These are phyloP conservation scores for Kurtzmaniella quercitrusa DNA, from an alignment of 1,139 yeast genomes.

Conservation along the genomic window DNA sequence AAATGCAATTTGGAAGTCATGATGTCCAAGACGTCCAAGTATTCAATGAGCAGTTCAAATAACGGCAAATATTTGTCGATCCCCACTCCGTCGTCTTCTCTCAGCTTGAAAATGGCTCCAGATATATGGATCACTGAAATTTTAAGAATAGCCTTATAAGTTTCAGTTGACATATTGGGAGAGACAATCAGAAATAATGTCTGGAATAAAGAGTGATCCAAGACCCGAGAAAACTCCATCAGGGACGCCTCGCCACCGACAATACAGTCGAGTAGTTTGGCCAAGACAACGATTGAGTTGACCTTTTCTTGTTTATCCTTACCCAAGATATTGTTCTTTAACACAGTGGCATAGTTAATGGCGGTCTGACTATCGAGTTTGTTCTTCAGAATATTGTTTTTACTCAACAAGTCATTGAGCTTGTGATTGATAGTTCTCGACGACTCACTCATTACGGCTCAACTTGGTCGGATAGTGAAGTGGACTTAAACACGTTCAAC, in stretches of 20 bases:
- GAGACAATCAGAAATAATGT: conserved; percentile 43
- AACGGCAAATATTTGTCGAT: conserved; percentile 36
- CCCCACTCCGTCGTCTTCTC: conserved; percentile 19
- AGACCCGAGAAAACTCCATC: conserved; percentile 31
- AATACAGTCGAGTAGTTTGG: conserved; percentile 47
- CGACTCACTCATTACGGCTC: conserved; percentile 24
- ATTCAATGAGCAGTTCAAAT: conserved; percentile 39
- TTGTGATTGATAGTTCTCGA: conserved; percentile 44
- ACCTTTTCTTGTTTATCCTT: conserved; percentile 50
- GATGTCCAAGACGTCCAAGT: conserved; percentile 40
- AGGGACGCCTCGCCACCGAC: conserved; percentile 36
- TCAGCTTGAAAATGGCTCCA: conserved; percentile 39
- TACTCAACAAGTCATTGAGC: conserved; percentile 41
- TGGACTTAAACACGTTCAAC: not conserved
- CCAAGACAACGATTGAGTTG: conserved; percentile 50
- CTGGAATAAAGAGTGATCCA: conserved; percentile 40
- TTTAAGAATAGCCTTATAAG: conserved; percentile 46
- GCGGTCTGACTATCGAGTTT: conserved; percentile 35
- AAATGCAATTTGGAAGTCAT: conserved; percentile 38
- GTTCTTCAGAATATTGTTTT: conserved; percentile 24
- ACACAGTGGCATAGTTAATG: conserved; percentile 30
- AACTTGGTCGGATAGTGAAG: not conserved
- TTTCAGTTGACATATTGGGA: conserved; percentile 44
- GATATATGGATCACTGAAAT: conserved; percentile 41
- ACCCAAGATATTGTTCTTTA: conserved; percentile 39